Conservation (phyloP, 768 basidiomycete genomes). For the Hericium erinaceus region DNA sequence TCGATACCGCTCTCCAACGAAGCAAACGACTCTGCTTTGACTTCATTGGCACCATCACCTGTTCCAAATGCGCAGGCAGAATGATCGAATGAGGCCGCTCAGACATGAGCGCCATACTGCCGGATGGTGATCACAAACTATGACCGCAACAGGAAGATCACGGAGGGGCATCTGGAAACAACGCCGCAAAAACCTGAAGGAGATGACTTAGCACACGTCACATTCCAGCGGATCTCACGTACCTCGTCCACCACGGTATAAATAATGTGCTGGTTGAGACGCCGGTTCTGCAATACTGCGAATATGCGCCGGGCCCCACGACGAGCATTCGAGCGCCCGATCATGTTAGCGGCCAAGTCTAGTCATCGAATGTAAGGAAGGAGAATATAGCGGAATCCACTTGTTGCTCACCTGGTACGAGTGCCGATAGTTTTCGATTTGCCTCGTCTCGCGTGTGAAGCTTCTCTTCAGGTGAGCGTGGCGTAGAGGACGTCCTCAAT, state of each 20-base stretch:
- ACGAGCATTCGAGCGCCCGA: constrained; percentile 92
- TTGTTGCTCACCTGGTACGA: constrained; percentile 69
- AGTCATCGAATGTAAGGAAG: not conserved
- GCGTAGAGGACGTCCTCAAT: constrained; percentile 44
- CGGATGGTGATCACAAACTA: no score
- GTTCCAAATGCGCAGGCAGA: no score
- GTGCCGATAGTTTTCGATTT: constrained; percentile 78
- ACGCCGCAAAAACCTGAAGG: constrained; percentile 42
- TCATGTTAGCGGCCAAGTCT: constrained; percentile 97
- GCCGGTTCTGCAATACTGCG: constrained; percentile 85
- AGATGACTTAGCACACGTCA: not conserved
- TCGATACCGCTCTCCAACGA: no score
- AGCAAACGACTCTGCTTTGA: not conserved
- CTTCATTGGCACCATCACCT: not conserved
- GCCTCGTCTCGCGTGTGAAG: constrained; percentile 75
- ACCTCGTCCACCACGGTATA: constrained; percentile 91
- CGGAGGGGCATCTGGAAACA: constrained; percentile 44
- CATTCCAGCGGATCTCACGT: constrained; percentile 9
- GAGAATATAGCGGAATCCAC: not conserved
- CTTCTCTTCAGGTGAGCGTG: constrained; percentile 80
- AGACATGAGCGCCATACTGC: no score
- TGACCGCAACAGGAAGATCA: no score
- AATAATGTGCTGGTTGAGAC: constrained; percentile 89
- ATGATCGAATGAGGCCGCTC: no score
- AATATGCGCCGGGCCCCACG: constrained; percentile 90